Base-by-base conservation (phyloP, 805 yeast genomes). In the Kazachstania martiniae region DNA sequence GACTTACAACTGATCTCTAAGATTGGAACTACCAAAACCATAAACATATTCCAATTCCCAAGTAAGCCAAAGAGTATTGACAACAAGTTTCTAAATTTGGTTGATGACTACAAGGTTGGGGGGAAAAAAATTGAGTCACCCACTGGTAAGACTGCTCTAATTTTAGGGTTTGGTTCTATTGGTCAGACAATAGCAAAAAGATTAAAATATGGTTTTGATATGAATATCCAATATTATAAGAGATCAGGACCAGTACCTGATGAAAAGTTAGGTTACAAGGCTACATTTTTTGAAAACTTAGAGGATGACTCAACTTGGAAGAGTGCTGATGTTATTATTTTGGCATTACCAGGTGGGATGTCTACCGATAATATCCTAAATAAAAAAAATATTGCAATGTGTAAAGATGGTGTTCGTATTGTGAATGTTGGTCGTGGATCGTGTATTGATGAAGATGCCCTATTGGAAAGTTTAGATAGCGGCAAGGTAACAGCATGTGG, bases 401-500 rank as follows among this genome's bases (percentile, higher is more conserved):
- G 79, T 35, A 63, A 67, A 25, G 58, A 61, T 25, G 77, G 81
- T 1, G 65, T 77, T 5, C 62, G 82, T 32, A 59, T 82, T 16
- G 74, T 82, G 29, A 82, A 82, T 47, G 74, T 82, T 26, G 93
- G 93, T 2, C 62, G 94, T 38, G 94, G 93, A 2, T 44, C 68
- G 3, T 69, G 80, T 22, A 65, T 82, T 38, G 74, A 80, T 42
- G 85, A 77, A 43, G 62, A 68, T n/a, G 86, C 73, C 3, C 54
- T 81, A 29, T 61, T 79, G 8, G 63, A 58, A 4, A 87, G 77
- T 0, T 59, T 82, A 33, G 63, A 74, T 35, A 43, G 64, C 6
- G 84, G 83, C 1, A 68, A 74, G 33, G 63, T 82, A 2, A 55
- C 67, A 6, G 70, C 76, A 47, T 83, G 77, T 7, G 91, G 89